Evolutionary conservation across 2,329 filamentous ascomycete genomes (phyloP), one percentile per base, ranked within the genome.

Genomic region (Sphaerulina populicola): DNA sequence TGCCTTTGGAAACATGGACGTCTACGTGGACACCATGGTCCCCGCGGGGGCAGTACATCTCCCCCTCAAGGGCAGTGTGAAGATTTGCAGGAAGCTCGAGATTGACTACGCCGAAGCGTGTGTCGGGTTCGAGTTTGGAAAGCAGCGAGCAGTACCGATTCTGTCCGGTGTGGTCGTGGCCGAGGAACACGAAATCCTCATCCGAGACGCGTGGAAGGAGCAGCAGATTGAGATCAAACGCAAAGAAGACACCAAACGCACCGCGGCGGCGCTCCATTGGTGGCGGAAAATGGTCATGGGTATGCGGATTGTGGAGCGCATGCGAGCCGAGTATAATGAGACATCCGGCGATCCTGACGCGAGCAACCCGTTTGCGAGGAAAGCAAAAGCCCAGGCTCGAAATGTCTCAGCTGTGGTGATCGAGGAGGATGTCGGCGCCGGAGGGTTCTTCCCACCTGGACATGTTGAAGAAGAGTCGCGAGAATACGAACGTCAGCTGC

Each of bases 101-200:
- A 85, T 97, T 35, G 89, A 96, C 64, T 94, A 83, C 61, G 93
- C 93, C 0, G 93, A 97, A 69, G 93, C 93, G 1, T 93, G 95
- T 2, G 90, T 90, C 0, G 93, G 88, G 1, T 98, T 98, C 66
- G 93, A 98, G 65, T 98, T 97, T 66, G 91, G 91, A 0, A 85
- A 93, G 61, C 85, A 93, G 54, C 90, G 93, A 77, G 93, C 93
- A 4, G 88, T 97, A 0, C 93, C 93, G 0, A 82, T 96, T 0
- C 85, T 97, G 27, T 85, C 87, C 48, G 93, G 91, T 0, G 88
- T 96, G 0, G 89, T 98, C 0, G 79, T 96, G 1, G 88, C 91
- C 0, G 79, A 82, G 56, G 90, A 94, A 68, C 78, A 95, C 58
- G 80, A 86, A 54, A 80, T 83, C 12, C 66, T 78, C 31, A 77